These are phyloP conservation scores for Pyrenophora teres DNA, from an alignment of 2,329 filamentous ascomycete genomes.

Conservation along the genomic window DNA sequence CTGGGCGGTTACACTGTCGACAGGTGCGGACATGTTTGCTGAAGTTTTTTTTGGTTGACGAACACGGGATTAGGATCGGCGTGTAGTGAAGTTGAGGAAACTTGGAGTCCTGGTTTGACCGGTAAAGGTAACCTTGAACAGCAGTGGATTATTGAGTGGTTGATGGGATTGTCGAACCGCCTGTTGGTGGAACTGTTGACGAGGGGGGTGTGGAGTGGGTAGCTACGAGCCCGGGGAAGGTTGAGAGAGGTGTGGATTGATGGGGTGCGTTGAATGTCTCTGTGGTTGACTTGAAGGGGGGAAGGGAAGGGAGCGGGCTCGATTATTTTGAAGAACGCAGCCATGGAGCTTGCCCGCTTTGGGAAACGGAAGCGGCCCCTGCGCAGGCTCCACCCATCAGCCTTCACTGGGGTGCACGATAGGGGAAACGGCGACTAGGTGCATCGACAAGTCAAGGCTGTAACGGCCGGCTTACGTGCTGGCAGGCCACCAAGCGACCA, in stretches of 20 bases:
- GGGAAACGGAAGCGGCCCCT: conserved; percentile 35
- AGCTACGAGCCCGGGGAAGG: conserved; percentile 54
- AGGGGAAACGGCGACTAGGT: conserved; percentile 13
- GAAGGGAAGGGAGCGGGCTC: conserved; percentile 29
- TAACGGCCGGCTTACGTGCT: neutral
- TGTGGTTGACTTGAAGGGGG: conserved; percentile 43
- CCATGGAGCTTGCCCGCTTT: conserved; percentile 30
- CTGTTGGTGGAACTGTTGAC: conserved; percentile 56
- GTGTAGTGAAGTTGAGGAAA: conserved; percentile 48
- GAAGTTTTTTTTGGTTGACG: conserved; percentile 57
- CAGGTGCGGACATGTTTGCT: conserved; percentile 80
- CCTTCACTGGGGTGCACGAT: conserved; percentile 5
- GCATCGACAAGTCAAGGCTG: neutral
- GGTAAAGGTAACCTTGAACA: conserved; percentile 48
- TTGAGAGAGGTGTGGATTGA: conserved; percentile 38
- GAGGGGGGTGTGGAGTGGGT: conserved; percentile 57
- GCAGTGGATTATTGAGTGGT: conserved; percentile 33
- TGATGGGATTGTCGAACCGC: conserved; percentile 52
- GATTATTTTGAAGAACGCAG: conserved; percentile 23
- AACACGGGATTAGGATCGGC: conserved; percentile 54
- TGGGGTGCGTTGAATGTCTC: conserved; percentile 34
- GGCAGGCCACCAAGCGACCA: neutral
- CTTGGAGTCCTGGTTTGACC: conserved; percentile 50
- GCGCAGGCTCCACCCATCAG: conserved; percentile 25
- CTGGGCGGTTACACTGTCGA: conserved; percentile 77